Conservation (phyloP, 371 early-diverging fungal species). For the Choanephora cucurbitarum region DNA sequence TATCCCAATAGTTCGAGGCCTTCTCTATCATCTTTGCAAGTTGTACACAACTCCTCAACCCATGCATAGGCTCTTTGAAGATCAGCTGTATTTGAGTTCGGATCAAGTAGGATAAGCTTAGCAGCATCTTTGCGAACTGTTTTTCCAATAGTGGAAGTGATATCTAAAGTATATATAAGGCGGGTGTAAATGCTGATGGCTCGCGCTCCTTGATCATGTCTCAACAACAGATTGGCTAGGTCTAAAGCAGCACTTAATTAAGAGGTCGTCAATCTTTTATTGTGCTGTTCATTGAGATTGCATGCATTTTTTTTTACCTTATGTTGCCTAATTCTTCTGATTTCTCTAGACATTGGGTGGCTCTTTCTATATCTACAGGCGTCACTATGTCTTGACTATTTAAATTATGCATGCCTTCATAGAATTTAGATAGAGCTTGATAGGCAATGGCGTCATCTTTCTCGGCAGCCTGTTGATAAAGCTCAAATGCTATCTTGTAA, state of each 20-base stretch:
- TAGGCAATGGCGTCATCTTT: conserved; percentile 59
- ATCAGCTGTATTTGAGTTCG: neutral
- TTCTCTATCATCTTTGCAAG: neutral
- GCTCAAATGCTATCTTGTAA: conserved; percentile 33
- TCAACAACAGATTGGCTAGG: conserved; percentile 19
- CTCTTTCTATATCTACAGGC: conserved; percentile 15
- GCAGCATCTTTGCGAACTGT: conserved; percentile 10
- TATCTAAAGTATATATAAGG: conserved; percentile 11
- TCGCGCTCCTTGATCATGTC: conserved; percentile 9
- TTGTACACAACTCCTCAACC: neutral
- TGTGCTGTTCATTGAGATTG: neutral
- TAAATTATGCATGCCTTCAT: conserved; percentile 26
- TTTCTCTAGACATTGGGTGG: conserved; percentile 28
- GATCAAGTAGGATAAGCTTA: conserved; percentile 1
- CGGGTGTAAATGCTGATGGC: conserved; percentile 24
- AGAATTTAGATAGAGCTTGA: conserved; percentile 62
- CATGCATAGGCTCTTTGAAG: neutral
- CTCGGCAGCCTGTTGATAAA: conserved; percentile 49
- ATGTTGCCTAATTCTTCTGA: conserved; percentile 26
- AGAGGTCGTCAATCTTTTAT: neutral
- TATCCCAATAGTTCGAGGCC: conserved; percentile 16
- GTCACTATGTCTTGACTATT: conserved; percentile 3
- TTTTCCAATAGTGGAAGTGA: conserved; percentile 12
- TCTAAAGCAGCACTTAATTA: conserved; percentile 13
- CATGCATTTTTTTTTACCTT: conserved; percentile 26